phyloP scores from a whole-genome alignment of 805 yeast genomes.

The Metschnikowia picachoensis region DNA sequence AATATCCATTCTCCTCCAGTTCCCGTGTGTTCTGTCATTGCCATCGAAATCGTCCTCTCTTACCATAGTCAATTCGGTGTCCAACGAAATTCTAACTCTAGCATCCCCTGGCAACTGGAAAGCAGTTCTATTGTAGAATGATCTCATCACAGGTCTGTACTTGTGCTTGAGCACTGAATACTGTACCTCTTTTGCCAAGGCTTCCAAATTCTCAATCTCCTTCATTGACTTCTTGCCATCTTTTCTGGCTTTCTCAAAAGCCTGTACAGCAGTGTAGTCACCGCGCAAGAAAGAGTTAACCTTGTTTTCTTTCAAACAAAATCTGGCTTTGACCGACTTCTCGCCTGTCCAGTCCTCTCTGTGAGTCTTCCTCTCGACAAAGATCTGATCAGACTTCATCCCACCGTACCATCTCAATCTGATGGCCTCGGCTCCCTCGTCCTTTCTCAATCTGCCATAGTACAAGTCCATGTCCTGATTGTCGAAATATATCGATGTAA shows the following conservation, averaged over 20 bases:
- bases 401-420: slow-evolving; percentile 99
- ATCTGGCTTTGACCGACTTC: slow-evolving; percentile 97
- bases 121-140: slow-evolving; percentile 97
- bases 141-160: slow-evolving; percentile 90
- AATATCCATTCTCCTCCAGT: slow-evolving; percentile 98
- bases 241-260: slow-evolving; percentile 85
- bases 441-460: slow-evolving; percentile 90
- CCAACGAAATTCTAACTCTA: slow-evolving; percentile 95
- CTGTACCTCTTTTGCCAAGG: slow-evolving; percentile 89
- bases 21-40: slow-evolving; percentile 77
- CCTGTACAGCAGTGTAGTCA: slow-evolving; percentile 79
- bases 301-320: slow-evolving; percentile 85
- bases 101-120: slow-evolving; percentile 99
- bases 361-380: slow-evolving; percentile 96
- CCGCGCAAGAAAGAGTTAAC: slow-evolving; percentile 84
- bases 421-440: slow-evolving; percentile 98
- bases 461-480: slow-evolving; percentile 85
- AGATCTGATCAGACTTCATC: slow-evolving; percentile 86
- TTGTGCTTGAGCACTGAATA: slow-evolving; percentile 80
- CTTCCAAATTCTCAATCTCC: slow-evolving; percentile 90
- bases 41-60: slow-evolving; percentile 98
- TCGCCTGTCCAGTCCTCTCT: slow-evolving; percentile 99
- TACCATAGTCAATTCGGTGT: slow-evolving; percentile 95
- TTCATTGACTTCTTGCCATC: slow-evolving; percentile 84
- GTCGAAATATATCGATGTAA: slow-evolving; percentile 94